Evolutionary conservation across 352 stramenopile genomes (phyloP), one percentile per base, ranked within the genome.

Genomic region (Globisporangium iwayamae): DNA sequence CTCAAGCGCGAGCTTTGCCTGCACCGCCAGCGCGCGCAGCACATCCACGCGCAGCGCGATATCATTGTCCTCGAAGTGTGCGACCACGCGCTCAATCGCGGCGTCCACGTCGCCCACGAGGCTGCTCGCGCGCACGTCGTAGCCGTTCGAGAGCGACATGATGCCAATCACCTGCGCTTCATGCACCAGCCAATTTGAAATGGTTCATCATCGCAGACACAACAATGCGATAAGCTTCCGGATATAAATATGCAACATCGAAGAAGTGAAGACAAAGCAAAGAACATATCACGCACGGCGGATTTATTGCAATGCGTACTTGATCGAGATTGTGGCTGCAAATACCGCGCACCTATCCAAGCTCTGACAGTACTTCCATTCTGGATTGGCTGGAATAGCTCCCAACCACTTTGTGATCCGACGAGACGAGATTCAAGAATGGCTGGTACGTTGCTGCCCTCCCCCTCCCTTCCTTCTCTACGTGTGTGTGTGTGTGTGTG

Each of bases 41-140:
- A 89, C 81, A 48, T 93, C 84, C 22, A 89, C 58, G 18, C 84
- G 81, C 64, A 93, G 61, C 25, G 81, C 84, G 38, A 87, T 41
- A 55, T 93, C 80, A 56, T 75, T 81, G 30, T 83, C 74, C 50
- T 93, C 84, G 47, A 93, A 90, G 38, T 93, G 78, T 25, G 75
- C 60, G 9, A 93, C 80, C 36, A 91, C 73, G 52, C 81, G 81
- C 76, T 92, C 83, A 65, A 90, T 89, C 18, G 79, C 76, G 13
- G 72, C 79, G 71, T 90, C 78, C 34, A 92, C 69, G 47, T 83
- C 75, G 38, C 61, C 48, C 47, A 75, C 77, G 58, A 90, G 78
- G 72, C 76, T 89, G 71, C 75, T 88, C 63, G 74, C 82, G 47
- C 80, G 79, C 46, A 71, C 70, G 47, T 88, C 82, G 56, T 68